Percentiles rank a stretch among this genome's conserved stretches.
phyloP scores from a whole-genome alignment of 108 stramenopile genomes.

The Bacterosira constricta region DNA sequence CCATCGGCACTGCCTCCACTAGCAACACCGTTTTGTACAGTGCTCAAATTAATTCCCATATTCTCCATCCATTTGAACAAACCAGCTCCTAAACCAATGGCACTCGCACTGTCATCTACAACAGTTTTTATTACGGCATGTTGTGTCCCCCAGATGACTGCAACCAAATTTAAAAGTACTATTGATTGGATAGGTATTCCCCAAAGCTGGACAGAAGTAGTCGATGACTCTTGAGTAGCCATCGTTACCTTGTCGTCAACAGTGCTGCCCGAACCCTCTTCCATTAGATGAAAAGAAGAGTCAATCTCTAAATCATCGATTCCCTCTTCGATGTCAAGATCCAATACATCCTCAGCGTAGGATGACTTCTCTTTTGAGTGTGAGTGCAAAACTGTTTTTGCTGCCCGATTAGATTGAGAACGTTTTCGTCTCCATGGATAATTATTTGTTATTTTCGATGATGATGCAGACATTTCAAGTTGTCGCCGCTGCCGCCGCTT shows the following conservation, averaged over 20 bases:
- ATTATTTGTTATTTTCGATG: neutral
- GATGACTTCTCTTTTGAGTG: constrained; percentile 1
- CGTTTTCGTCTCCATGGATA: no score
- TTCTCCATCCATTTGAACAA: constrained; percentile 14
- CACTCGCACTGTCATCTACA: constrained; percentile 48
- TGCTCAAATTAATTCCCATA: neutral
- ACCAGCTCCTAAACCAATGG: constrained; percentile 6
- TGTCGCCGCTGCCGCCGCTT: no score
- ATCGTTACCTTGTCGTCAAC: neutral
- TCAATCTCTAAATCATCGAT: neutral
- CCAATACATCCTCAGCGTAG: neutral
- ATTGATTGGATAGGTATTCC: constrained; percentile 61
- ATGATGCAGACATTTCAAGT: neutral
- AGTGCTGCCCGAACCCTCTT: no score
- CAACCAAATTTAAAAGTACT: constrained; percentile 67
- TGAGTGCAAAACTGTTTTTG: neutral
- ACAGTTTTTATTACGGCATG: constrained; percentile 85
- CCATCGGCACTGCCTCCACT: neutral
- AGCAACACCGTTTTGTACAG: no score
- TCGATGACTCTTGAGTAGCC: neutral
- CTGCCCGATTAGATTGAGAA: neutral
- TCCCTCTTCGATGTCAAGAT: neutral
- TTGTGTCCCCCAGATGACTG: constrained; percentile 87
- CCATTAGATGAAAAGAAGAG: no score
- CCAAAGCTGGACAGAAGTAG: constrained; percentile 5